phyloP scores from a whole-genome alignment of 495 filamentous ascomycete species.

The Neurospora sp. region DNA sequence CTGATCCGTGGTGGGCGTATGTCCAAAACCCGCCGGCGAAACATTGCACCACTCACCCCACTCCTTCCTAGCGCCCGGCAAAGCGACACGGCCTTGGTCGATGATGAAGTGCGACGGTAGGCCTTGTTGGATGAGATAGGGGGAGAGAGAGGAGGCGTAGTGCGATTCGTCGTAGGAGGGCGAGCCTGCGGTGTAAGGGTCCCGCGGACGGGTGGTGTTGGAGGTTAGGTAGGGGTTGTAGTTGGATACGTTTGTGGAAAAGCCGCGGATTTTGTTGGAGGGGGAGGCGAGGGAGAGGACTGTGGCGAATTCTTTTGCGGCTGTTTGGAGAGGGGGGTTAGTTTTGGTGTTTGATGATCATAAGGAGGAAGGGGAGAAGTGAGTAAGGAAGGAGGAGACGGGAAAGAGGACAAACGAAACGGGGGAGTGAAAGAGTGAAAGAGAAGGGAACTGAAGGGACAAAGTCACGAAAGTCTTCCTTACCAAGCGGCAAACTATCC shows the following conservation, averaged over 20 bases:
- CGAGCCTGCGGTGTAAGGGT: constrained; percentile 35
- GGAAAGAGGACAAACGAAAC: background rate
- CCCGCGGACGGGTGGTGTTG: constrained; percentile 30
- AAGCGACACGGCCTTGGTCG: constrained; percentile 33
- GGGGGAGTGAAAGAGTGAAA: no score
- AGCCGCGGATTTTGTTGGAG: constrained; percentile 59
- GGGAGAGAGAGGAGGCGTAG: constrained; percentile 54
- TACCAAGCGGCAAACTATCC: constrained; percentile 44
- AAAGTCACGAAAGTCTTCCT: no score
- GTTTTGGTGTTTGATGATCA: no score
- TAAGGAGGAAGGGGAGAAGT: background rate
- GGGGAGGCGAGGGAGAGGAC: constrained; percentile 55
- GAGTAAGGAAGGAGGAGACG: background rate
- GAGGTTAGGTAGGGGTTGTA: constrained; percentile 48
- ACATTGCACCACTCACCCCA: constrained; percentile 77
- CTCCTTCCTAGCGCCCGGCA: constrained; percentile 47
- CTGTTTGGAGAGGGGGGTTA: no score
- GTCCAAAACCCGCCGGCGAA: constrained; percentile 55
- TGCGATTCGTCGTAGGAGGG: constrained; percentile 49
- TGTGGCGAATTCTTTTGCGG: constrained; percentile 48
- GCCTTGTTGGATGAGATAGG: constrained; percentile 43
- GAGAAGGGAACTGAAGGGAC: background rate
- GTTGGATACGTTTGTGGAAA: constrained; percentile 69
- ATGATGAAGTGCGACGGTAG: constrained; percentile 56
- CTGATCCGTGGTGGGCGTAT: constrained; percentile 49